Conservation (phyloP, 495 filamentous ascomycete genomes). For the Trichoderma parareesei region DNA sequence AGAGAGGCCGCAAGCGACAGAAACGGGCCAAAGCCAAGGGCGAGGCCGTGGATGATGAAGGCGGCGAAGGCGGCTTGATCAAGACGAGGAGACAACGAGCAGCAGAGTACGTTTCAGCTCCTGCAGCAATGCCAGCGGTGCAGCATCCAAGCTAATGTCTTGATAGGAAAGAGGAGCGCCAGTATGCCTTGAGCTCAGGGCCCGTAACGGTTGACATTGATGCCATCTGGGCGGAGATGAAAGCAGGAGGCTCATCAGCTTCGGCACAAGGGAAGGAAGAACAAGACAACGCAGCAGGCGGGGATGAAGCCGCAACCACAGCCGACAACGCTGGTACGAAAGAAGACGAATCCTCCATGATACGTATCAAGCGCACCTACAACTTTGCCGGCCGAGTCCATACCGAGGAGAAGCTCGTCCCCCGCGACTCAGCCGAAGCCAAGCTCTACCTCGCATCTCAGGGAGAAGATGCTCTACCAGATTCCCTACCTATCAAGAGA, state of each 20-base stretch:
- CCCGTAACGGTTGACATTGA: conserved; percentile 86
- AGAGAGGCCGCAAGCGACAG: conserved; percentile 49
- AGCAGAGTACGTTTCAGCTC: conserved; percentile 33
- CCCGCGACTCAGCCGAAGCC: conserved; percentile 72
- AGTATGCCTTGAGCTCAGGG: conserved; percentile 51
- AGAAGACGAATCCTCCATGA: conserved; percentile 35
- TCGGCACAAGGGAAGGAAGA: conserved; percentile 17
- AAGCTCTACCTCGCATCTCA: conserved; percentile 60
- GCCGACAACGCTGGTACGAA: conserved; percentile 14
- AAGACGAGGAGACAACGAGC: conserved; percentile 69
- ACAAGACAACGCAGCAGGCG: conserved; percentile 15
- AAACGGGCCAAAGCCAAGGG: conserved; percentile 43
- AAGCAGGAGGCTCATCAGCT: conserved; percentile 23
- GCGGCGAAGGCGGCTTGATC: conserved; percentile 70
- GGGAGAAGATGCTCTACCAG: conserved; percentile 21
- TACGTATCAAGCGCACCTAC: conserved; percentile 83
- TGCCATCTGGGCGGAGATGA: conserved; percentile 78
- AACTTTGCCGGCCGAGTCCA: conserved; percentile 84
- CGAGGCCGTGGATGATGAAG: conserved; percentile 39
- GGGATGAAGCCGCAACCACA: conserved; percentile 16
- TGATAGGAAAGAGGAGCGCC: conserved; percentile 55
- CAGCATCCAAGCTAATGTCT: background rate
- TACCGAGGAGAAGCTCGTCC: conserved; percentile 73
- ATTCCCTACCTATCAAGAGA: conserved; percentile 31
- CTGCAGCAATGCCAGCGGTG: background rate